Evolutionary conservation across 2,329 filamentous ascomycete species (phyloP).

Genomic region (Alternaria gaisen): DNA sequence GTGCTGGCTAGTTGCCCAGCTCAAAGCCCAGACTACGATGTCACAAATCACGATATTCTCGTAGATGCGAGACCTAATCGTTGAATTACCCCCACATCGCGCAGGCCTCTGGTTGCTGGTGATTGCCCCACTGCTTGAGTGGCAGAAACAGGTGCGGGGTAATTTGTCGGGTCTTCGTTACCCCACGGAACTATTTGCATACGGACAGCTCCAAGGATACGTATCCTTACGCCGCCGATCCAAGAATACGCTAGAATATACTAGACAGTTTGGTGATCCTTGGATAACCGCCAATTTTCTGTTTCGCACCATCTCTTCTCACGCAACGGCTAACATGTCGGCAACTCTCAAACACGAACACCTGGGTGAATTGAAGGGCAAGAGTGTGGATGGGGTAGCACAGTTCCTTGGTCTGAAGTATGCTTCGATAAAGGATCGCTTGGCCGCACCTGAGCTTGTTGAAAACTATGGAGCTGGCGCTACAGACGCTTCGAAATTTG

Average conservation of each 20-base stretch:
- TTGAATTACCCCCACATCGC: background rate
- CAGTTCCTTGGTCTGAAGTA: conserved; percentile 53
- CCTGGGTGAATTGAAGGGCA: conserved; percentile 40
- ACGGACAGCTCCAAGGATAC: background rate
- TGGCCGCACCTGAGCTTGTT: conserved; percentile 46
- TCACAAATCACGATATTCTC: background rate
- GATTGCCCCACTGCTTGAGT: conserved; percentile 13
- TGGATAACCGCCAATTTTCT: background rate
- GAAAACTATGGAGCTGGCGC: conserved; percentile 30
- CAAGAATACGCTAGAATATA: background rate
- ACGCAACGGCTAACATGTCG: conserved; percentile 24
- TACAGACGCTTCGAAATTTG: conserved; percentile 49
- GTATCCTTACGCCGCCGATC: background rate
- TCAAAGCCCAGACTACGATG: background rate
- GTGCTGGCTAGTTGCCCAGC: conserved; percentile 1
- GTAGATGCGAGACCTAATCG: background rate
- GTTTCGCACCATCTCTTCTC: background rate
- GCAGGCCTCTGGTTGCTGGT: background rate
- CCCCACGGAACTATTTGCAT: background rate
- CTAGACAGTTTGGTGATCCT: background rate
- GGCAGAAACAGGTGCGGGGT: conserved; percentile 13
- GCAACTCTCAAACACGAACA: conserved; percentile 30
- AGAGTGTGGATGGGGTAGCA: conserved; percentile 31
- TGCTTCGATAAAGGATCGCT: conserved; percentile 49
- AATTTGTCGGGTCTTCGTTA: conserved; percentile 1